A percentile compares a stretch with the other conserved stretches of the same genome.
phyloP scores from a whole-genome alignment of 306 rosid species.

The Rosa multiflora region DNA sequence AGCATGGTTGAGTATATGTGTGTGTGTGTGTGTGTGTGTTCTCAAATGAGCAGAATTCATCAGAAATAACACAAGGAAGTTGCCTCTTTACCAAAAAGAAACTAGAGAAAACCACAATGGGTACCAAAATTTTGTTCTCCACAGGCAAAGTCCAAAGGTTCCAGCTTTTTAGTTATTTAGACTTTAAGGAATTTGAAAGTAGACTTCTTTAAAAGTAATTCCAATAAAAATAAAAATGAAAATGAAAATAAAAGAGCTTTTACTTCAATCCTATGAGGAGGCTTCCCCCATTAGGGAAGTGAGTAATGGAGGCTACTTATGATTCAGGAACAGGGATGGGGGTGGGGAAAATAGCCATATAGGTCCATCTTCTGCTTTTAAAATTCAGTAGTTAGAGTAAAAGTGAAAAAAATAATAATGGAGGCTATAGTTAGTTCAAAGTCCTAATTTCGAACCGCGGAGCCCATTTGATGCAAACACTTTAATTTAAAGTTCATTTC shows the following conservation, averaged over 20 bases:
- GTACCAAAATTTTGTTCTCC: background rate
- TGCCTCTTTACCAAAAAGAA: background rate
- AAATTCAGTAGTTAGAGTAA: background rate
- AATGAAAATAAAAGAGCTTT: background rate
- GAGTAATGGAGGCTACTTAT: background rate
- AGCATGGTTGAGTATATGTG: background rate
- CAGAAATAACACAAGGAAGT: background rate
- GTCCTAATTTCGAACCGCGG: background rate
- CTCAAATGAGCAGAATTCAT: background rate
- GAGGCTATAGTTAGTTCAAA: too few species aligned
- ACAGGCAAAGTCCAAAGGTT: background rate
- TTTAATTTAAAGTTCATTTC: background rate
- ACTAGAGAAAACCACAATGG: background rate
- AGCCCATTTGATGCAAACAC: background rate
- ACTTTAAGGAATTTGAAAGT: background rate
- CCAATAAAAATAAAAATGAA: background rate
- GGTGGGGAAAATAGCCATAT: background rate
- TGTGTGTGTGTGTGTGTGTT: too few species aligned
- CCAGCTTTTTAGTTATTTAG: background rate
- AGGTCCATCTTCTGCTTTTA: background rate
- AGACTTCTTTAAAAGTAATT: background rate
- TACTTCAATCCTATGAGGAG: background rate
- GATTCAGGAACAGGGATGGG: background rate
- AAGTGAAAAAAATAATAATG: too few species aligned
- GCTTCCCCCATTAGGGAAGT: background rate